Conservation (phyloP, 768 basidiomycete genomes). For the Calocybe indica region DNA sequence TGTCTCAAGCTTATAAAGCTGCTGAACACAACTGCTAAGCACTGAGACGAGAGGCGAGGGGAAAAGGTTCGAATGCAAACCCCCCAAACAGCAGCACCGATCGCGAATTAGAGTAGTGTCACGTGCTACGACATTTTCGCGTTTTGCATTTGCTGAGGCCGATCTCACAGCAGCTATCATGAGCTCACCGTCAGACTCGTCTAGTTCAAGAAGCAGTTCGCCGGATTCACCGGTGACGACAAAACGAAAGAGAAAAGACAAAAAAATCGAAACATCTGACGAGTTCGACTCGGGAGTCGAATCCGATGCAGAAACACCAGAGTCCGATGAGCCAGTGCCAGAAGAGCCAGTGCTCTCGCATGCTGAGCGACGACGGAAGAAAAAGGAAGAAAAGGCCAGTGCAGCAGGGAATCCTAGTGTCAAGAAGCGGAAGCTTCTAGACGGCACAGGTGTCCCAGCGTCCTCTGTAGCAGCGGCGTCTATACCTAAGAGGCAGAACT, state of each 20-base stretch:
- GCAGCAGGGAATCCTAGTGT: conserved; percentile 8
- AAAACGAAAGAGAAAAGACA: conserved; percentile 25
- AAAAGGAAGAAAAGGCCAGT: conserved; percentile 23
- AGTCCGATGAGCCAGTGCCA: conserved; percentile 15
- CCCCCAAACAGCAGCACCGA: no score
- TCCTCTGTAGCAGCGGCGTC: background rate
- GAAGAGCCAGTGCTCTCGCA: conserved; percentile 64
- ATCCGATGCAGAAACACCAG: conserved; percentile 16
- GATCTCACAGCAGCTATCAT: no score
- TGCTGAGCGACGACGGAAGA: conserved; percentile 63
- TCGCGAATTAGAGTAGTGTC: no score
- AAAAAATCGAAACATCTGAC: background rate
- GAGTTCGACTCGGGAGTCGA: conserved; percentile 10
- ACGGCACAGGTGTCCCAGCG: conserved; percentile 24
- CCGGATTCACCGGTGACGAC: conserved; percentile 16
- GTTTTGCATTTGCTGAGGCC: no score
- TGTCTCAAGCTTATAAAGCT: no score
- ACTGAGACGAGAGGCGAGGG: no score
- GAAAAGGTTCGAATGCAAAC: no score
- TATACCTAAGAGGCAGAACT: conserved; percentile 61
- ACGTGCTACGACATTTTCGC: no score
- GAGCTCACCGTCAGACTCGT: conserved; percentile 9
- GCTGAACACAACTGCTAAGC: no score
- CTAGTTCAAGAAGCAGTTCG: conserved; percentile 28
- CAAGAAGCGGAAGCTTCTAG: conserved; percentile 45